Evolutionary conservation across 2,329 filamentous ascomycete genomes (phyloP).

Genomic region (Cyclaneusma minus): DNA sequence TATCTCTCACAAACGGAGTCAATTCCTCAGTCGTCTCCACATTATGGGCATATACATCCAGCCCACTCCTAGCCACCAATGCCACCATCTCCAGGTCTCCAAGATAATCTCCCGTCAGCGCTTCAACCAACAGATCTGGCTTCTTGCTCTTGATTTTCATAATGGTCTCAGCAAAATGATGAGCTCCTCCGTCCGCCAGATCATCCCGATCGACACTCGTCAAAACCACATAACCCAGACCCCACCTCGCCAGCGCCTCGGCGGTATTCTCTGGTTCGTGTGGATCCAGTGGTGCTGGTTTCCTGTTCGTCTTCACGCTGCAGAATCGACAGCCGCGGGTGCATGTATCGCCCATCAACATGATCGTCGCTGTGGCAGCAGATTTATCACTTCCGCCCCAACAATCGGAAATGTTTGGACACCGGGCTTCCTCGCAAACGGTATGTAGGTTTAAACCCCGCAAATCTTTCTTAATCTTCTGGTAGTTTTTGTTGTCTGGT

Average conservation of each 20-base stretch:
- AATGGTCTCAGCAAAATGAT: constrained; percentile 87
- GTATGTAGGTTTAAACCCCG: constrained; percentile 83
- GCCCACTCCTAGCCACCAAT: constrained; percentile 68
- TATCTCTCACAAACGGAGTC: constrained; percentile 79
- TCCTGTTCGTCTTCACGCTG: constrained; percentile 77
- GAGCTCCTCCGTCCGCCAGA: constrained; percentile 71
- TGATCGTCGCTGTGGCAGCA: constrained; percentile 91
- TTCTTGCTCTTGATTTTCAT: constrained; percentile 81
- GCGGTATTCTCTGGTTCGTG: constrained; percentile 96
- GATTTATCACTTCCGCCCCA: constrained; percentile 87
- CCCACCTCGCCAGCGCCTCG: constrained; percentile 85
- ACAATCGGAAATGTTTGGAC: constrained; percentile 95
- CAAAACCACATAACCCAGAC: constrained; percentile 86
- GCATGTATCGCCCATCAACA: constrained; percentile 98
- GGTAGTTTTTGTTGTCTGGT: constrained; percentile 70
- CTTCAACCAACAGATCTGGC: constrained; percentile 64
- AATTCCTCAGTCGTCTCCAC: constrained; percentile 87
- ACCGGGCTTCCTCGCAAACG: constrained; percentile 93
- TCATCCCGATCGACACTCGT: constrained; percentile 93
- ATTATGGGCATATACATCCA: constrained; percentile 96
- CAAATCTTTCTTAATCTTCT: constrained; percentile 87
- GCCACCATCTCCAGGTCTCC: constrained; percentile 79
- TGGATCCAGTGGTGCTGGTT: constrained; percentile 67
- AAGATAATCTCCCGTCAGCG: constrained; percentile 72
- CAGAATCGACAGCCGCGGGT: constrained; percentile 95